Base-by-base conservation (phyloP, 208 protist species). In the Herpetomonas muscarum region DNA sequence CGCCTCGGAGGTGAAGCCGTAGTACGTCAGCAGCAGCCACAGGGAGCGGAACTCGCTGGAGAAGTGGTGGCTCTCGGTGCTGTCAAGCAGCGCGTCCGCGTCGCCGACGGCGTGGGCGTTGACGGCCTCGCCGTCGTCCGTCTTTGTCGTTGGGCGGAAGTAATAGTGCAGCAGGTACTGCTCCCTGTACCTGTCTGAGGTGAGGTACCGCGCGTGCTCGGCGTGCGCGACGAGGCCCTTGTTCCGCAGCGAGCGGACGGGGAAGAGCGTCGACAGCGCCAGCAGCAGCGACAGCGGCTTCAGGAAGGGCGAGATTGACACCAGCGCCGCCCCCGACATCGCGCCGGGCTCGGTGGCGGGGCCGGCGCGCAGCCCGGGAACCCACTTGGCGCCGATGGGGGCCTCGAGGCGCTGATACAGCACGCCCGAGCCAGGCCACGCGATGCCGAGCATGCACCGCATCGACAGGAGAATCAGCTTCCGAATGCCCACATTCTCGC, bases 21-120 rank as follows among this genome's bases (percentile, higher is more conserved):
- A 93, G 73, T 87, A 78, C 22, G 77, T 75, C 15, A 90, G 50
- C 70, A 93, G 76, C 49, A 93, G 60, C 87, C 87, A 93, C 30
- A 63, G 87, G 6, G 82, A 76, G 55, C 82, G 87, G 65, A 93
- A 85, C 52, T 71, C 65, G 3, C 55, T 41, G 39, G 74, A 64
- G 3, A 59, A 49, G 51, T 76, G 61, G 13, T 64, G 65, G 57
- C 52, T 72, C 58, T 28, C 52, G 41, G 19, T 65, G 58, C 61
- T 64, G 63, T 41, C 62, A n/a, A 25, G 45, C 51, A 47, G 56
- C 62, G 49, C 62, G 47, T 52, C 60, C 42, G 53, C 55, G 44
- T 72, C 57, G 39, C 61, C 67, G 2, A 54, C 42, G 26, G 64
- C 55, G 41, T 25, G 24, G 21, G 54, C 55, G 10, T 17, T 51